Conservation (phyloP, 805 yeast genomes). For the Saturnispora mendoncae region DNA sequence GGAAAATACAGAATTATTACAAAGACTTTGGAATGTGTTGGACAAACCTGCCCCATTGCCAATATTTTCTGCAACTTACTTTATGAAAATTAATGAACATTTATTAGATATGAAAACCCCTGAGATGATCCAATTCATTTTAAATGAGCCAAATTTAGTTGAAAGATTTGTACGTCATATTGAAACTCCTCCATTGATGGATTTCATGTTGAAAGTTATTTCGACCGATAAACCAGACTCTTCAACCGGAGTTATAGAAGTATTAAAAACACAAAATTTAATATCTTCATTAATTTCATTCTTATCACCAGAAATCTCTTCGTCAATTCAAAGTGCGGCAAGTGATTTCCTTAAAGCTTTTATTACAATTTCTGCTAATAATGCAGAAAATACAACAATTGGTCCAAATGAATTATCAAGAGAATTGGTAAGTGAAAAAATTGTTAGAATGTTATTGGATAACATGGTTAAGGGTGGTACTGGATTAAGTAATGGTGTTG, state of each 20-base stretch:
- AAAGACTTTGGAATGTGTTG: conserved; percentile 70
- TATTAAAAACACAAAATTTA: conserved; percentile 61
- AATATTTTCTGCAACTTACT: conserved; percentile 72
- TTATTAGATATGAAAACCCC: conserved; percentile 81
- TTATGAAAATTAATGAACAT: conserved; percentile 87
- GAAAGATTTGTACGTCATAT: conserved; percentile 76
- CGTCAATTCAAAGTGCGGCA: conserved; percentile 83
- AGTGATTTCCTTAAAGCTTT: conserved; percentile 93
- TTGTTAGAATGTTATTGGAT: conserved; percentile 56
- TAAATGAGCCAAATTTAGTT: conserved; percentile 61
- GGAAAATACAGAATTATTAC: conserved; percentile 58
- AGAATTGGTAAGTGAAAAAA: conserved; percentile 70
- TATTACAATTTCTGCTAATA: conserved; percentile 88
- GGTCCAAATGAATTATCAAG: conserved; percentile 91
- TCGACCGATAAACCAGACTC: conserved; percentile 88
- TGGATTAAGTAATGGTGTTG: conserved; percentile 89
- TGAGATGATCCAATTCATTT: conserved; percentile 63
- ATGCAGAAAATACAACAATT: conserved; percentile 80
- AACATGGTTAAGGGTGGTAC: conserved; percentile 79
- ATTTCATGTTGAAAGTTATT: conserved; percentile 77
- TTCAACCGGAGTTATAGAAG: conserved; percentile 79
- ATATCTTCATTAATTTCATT: conserved; percentile 65
- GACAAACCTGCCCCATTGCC: conserved; percentile 61
- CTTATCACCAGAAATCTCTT: conserved; percentile 56
- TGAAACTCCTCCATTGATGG: conserved; percentile 92